Percentiles rank a stretch among this genome's conserved stretches.
phyloP scores from a whole-genome alignment of 2,329 filamentous ascomycete species.

The Zopfia rhizophila region DNA sequence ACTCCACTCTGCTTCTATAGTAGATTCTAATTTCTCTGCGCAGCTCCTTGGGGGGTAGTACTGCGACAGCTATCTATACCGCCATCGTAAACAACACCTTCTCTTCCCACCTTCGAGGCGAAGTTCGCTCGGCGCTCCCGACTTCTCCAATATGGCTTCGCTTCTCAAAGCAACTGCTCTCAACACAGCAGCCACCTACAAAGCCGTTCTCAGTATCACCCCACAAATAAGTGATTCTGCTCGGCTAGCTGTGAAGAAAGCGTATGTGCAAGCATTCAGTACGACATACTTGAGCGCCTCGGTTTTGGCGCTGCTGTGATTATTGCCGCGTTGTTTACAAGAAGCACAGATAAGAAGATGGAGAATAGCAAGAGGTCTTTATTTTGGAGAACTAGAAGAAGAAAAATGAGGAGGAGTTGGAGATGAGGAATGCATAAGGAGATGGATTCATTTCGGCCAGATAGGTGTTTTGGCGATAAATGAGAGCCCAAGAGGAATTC shows the following conservation, averaged over 20 bases:
- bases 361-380: conserved; percentile 18
- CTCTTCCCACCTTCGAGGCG: conserved; percentile 5
- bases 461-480: no score
- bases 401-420: conserved; percentile 3
- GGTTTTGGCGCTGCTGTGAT: conserved; percentile 16
- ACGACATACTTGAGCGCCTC: conserved; percentile 18
- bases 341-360: conserved; percentile 15
- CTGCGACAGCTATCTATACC: conserved; percentile 18
- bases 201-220: conserved; percentile 15
- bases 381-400: conserved; percentile 19
- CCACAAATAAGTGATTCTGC: conserved; percentile 11
- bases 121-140: conserved; percentile 8
- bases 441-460: no score
- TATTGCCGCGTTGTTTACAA: conserved; percentile 11
- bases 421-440: no score
- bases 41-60: conserved; percentile 17
- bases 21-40: no score
- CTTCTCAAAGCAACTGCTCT: conserved; percentile 12
- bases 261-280: conserved; percentile 17
- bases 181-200: conserved; percentile 19
- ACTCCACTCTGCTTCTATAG: no score
- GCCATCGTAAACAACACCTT: conserved; percentile 21
- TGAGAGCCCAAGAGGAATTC: no score
- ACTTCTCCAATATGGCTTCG: conserved; percentile 10
- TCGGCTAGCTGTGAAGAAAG: conserved; percentile 17